Conservation (phyloP, 179 eudicot species). For the Carnegiea gigantea region DNA sequence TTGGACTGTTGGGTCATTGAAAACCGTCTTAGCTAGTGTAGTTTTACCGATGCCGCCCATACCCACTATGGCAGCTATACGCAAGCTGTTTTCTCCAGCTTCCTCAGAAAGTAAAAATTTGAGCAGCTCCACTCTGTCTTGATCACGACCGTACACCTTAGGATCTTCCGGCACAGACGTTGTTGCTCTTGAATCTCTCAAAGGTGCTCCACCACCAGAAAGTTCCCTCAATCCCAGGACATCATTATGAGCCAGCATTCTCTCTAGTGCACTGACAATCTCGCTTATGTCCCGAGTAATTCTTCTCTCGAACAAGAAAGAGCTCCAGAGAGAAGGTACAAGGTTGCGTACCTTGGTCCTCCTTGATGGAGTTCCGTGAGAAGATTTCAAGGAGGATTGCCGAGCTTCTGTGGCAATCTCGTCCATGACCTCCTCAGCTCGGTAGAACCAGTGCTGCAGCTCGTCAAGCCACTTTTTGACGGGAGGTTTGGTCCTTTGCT, state of each 20-base stretch:
- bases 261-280: background rate
- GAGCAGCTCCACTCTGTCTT: background rate
- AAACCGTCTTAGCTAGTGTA: slow-evolving; percentile 28
- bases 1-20: slow-evolving; percentile 9
- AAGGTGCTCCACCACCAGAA: background rate
- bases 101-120: background rate
- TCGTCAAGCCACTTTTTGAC: no score
- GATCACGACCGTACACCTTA: background rate
- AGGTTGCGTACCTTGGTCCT: background rate
- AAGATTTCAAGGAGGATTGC: background rate
- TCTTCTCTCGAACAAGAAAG: no score
- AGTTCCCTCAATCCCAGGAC: background rate
- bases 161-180: background rate
- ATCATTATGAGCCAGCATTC: background rate
- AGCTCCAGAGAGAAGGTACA: background rate
- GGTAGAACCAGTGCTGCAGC: no score
- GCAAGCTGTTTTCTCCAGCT: background rate
- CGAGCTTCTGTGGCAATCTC: no score
- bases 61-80: slow-evolving; percentile 26
- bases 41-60: slow-evolving; percentile 31
- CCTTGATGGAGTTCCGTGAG: no score
- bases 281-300: no score
- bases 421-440: no score
- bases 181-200: background rate
- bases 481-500: no score